These are phyloP conservation scores for Xylaria sp. DNA, from an alignment of 2,329 filamentous ascomycete genomes.

Conservation along the genomic window DNA sequence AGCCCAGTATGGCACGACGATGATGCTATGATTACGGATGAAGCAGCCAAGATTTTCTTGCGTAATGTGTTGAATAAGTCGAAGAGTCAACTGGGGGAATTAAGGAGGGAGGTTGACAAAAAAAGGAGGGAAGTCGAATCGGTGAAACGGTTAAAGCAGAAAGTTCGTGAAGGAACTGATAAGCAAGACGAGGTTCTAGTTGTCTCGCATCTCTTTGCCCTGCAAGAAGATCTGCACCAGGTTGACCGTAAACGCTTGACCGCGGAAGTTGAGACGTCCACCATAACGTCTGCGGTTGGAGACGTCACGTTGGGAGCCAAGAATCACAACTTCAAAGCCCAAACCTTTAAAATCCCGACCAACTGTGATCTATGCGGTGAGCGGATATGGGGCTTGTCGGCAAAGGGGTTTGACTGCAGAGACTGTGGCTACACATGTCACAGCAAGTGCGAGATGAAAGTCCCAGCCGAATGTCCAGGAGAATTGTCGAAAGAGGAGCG, in stretches of 20 bases:
- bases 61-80: slow-evolving; percentile 93
- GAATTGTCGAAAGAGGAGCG: slow-evolving; percentile 94
- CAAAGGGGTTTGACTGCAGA: slow-evolving; percentile 94
- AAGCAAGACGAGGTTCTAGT: slow-evolving; percentile 89
- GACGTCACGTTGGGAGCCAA: slow-evolving; percentile 92
- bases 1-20: slow-evolving; percentile 98
- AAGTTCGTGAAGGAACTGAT: slow-evolving; percentile 83
- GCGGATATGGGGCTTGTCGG: slow-evolving; percentile 94
- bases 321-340: slow-evolving; percentile 98
- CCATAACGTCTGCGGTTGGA: slow-evolving; percentile 89
- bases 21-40: slow-evolving; percentile 84
- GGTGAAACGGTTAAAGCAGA: slow-evolving; percentile 77
- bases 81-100: slow-evolving; percentile 81
- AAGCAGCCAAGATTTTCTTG: slow-evolving; percentile 86
- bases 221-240: slow-evolving; percentile 87
- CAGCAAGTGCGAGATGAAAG: slow-evolving; percentile 99
- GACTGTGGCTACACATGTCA: slow-evolving; percentile 99
- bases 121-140: slow-evolving; percentile 87
- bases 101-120: slow-evolving; percentile 84
- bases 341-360: slow-evolving; percentile 98
- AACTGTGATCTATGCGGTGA: slow-evolving; percentile 98
- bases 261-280: slow-evolving; percentile 91
- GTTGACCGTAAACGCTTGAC: slow-evolving; percentile 85
- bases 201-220: slow-evolving; percentile 81
- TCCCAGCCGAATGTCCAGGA: slow-evolving; percentile 93